Evolutionary conservation across 1,139 yeast genomes (phyloP), one percentile per base, ranked within the genome.

Genomic region (Debaryomycetaceae sp.): DNA sequence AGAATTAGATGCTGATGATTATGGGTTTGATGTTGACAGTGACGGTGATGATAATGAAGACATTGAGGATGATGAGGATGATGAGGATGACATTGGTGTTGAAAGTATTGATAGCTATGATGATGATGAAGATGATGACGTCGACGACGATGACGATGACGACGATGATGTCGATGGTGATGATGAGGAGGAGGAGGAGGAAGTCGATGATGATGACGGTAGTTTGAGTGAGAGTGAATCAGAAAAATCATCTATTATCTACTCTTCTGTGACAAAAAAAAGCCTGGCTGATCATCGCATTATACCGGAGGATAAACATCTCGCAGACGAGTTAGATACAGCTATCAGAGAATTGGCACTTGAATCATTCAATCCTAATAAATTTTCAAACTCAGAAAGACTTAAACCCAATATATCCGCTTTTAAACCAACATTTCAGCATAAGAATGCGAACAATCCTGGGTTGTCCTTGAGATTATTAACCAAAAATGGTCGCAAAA

Each of bases 391-490:
- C 2, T 38, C 37, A 8, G 42, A 38, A 13, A 48, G 46, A 11
- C 42, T 41, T 7, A 55, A 52, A 37, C 46, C 59, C 33, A 49
- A 50, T 16, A 51, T 61, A 28, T 62, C 67, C 1, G 31, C 52
- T 14, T 63, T 59, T 11, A 41, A 52, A 6, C 29, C 44, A 6
- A 5, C 30, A 18, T 15, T 17, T 18, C 14, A 8, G 5, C 8
- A 33, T 11, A 33, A 41, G 28, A 28, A 17, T 8, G 31, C 17
- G 9, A 28, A 19, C 26, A 33, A 33, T 14, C 59, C 34, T 18
- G 61, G 60, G 36, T 62, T 73, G 6, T 63, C 76, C 7, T 82
- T 83, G 51, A 74, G 76, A 6, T 67, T 83, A 41, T 59, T 83
- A 39, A 71, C 82, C 1, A 78, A 58, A 44, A 55, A 56, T 26